These are phyloP conservation scores for Fusarium illudens DNA, from an alignment of 2,329 filamentous ascomycete genomes.

Conservation along the genomic window DNA sequence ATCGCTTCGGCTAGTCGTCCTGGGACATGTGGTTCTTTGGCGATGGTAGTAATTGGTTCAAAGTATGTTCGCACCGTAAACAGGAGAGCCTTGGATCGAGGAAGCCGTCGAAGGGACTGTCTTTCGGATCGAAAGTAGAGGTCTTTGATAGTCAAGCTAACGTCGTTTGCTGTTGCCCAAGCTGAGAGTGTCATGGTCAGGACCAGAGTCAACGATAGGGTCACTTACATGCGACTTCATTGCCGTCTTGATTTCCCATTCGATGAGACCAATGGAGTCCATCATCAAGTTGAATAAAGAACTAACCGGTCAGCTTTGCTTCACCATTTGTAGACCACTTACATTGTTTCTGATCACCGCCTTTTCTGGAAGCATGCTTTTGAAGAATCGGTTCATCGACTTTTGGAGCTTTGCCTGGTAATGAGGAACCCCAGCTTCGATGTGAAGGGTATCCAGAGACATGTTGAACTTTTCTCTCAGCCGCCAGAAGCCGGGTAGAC, in stretches of 20 bases:
- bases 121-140: constrained; percentile 34
- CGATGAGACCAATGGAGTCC: constrained; percentile 34
- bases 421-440: constrained; percentile 31
- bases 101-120: constrained; percentile 28
- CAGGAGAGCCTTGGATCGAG: constrained; percentile 16
- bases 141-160: constrained; percentile 10
- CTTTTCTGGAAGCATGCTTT: constrained; percentile 25
- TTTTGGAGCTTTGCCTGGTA: constrained; percentile 26
- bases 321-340: rapidly evolving
- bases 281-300: constrained; percentile 34
- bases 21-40: constrained; percentile 25
- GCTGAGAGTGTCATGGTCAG: constrained; percentile 8
- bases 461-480: constrained; percentile 32
- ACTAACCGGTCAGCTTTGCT: background rate
- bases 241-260: constrained; percentile 23
- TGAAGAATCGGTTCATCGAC: constrained; percentile 34
- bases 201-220: rapidly evolving
- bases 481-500: constrained; percentile 29
- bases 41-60: constrained; percentile 22
- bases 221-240: constrained; percentile 18
- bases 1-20: constrained; percentile 23
- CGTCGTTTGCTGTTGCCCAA: constrained; percentile 25
- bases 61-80: constrained; percentile 32
- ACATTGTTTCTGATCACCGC: constrained; percentile 29
- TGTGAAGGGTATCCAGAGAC: constrained; percentile 32